Percentiles rank a stretch among this genome's conserved stretches.
Conservation (phyloP, 2,329 filamentous ascomycete genomes). For the Hirsutella rhossiliensis region DNA sequence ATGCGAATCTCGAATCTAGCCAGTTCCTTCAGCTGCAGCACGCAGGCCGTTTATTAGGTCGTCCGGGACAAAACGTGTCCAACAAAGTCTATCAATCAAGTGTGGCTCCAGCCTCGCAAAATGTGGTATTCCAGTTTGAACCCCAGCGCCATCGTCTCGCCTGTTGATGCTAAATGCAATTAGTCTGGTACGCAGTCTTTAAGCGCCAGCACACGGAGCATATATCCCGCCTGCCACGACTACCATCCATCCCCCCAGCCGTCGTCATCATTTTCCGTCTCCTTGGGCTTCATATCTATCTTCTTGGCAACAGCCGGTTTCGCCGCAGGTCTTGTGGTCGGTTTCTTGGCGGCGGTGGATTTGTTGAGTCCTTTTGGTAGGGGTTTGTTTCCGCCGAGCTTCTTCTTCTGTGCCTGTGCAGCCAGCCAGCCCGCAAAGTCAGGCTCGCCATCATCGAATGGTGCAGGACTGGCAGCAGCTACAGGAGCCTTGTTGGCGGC, state of each 20-base stretch:
- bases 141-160: neutral
- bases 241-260: slow-evolving; percentile 58
- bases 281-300: slow-evolving; percentile 56
- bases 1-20: neutral
- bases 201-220: no score
- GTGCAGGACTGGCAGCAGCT: slow-evolving; percentile 24
- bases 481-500: slow-evolving; percentile 15
- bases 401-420: slow-evolving; percentile 74
- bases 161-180: neutral
- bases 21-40: no score
- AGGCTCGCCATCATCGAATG: slow-evolving; percentile 79
- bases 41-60: no score
- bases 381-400: slow-evolving; percentile 46
- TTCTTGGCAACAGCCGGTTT: slow-evolving; percentile 47
- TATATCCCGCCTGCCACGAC: neutral
- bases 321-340: slow-evolving; percentile 25
- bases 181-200: neutral
- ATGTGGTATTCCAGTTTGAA: slow-evolving; percentile 1
- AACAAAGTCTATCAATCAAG: neutral
- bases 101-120: neutral
- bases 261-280: slow-evolving; percentile 44
- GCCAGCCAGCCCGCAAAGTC: slow-evolving; percentile 95
- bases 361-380: slow-evolving; percentile 79
- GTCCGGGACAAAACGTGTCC: neutral
- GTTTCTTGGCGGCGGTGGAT: slow-evolving; percentile 30